phyloP scores from a whole-genome alignment of 306 rosid species.

The Begonia masoniana region DNA sequence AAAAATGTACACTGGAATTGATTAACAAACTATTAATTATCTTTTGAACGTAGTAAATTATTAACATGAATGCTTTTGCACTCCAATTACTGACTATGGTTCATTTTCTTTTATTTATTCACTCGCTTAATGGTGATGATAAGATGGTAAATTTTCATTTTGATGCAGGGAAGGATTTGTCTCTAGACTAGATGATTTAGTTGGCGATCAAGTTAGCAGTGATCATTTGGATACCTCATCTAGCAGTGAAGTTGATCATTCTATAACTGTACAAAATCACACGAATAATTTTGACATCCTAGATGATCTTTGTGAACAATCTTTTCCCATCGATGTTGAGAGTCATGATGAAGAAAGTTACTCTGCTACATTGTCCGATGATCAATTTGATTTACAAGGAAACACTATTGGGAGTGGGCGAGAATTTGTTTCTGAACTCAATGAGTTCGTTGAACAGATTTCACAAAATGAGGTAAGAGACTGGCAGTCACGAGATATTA shows the following conservation, averaged over 20 bases:
- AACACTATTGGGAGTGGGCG: constrained; percentile 21
- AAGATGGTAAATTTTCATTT: constrained; percentile 1
- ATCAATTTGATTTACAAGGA: constrained; percentile 22
- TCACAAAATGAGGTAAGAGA: constrained; percentile 25
- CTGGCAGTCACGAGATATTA: constrained; percentile 7
- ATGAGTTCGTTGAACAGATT: constrained; percentile 24
- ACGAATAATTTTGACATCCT: constrained; percentile 26
- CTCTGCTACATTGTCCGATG: constrained; percentile 22
- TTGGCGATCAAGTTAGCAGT: constrained; percentile 39
- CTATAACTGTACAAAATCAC: constrained; percentile 26
- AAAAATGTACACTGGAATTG: no score
- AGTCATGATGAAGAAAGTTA: constrained; percentile 18
- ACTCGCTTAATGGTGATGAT: no score
- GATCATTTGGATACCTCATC: constrained; percentile 36
- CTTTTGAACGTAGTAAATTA: no score
- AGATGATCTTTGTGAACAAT: constrained; percentile 26
- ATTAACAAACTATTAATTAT: no score
- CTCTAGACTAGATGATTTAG: constrained; percentile 47
- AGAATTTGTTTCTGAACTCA: constrained; percentile 25
- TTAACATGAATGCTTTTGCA: no score
- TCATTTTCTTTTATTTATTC: no score
- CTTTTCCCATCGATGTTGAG: constrained; percentile 21
- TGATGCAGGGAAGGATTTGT: constrained; percentile 67
- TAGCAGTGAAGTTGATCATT: constrained; percentile 23
- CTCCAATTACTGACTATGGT: no score